Evolutionary conservation across 192 early-diverging fungal genomes (phyloP), one percentile per base, ranked within the genome.

Genomic region (Linnemannia hyalina): DNA sequence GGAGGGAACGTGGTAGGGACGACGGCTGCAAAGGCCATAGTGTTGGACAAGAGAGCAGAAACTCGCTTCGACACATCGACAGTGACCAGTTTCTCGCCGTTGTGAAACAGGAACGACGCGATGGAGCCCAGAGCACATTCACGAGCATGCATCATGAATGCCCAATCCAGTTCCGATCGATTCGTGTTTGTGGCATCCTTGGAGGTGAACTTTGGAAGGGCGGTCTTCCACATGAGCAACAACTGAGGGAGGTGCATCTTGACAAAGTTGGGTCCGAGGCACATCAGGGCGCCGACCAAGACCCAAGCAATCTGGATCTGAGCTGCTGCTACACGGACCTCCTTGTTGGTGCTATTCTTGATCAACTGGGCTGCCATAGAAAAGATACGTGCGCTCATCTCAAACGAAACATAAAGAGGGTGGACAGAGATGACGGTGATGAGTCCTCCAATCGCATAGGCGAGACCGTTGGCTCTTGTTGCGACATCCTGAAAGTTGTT

Each of bases 241-340:
- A 97, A 85, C 76, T 97, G 95, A 9, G 96, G 92, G 4, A 95
- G 75, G 80, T 98, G 95, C 55, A 97, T 91, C 52, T 91, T 92
- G 46, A 96, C 95, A 81, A 98, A 94, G 57, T 96, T 93, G 9
- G 96, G 94, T 0, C 97, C 97, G 7, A 98, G 86, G 42, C 90
- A 90, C 93, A 96, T 94, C 32, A 98, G 80, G 0, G 93, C 89
- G 3, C 93, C 94, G 11, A 98, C 91, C 13, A 98, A 83, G 15
- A 89, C 93, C 97, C 97, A 98, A 0, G 92, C 95, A 16, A 96
- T 93, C 47, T 95, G 93, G 16, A 91, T 71, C 68, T 97, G 95
- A 26, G 91, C 89, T 72, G 88, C 89, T 13, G 92, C 92, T 38
- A 95, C 88, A 44, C 87, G 81, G 3, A 89, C 60, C 32, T 96